These are phyloP conservation scores for Hirsutella thompsonii DNA, from an alignment of 2,329 filamentous ascomycete species.

Conservation along the genomic window DNA sequence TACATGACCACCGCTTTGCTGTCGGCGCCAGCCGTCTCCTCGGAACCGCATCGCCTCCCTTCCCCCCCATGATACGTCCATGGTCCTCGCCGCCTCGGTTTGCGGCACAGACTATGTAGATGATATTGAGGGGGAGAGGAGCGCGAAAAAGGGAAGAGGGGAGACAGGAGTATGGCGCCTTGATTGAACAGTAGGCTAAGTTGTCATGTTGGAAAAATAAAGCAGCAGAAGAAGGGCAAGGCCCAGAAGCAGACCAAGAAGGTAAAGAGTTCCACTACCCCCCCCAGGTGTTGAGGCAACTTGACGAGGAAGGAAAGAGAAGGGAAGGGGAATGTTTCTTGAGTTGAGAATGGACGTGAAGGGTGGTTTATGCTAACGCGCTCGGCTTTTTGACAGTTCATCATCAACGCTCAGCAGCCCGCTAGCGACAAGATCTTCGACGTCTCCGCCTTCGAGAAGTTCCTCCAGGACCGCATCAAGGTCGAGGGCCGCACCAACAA, in stretches of 20 bases:
- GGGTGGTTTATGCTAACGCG: neutral
- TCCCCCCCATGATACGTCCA: neutral
- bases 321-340: neutral
- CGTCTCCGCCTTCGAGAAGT: conserved; percentile 97
- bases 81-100: neutral
- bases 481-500: conserved; percentile 96
- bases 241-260: conserved; percentile 79
- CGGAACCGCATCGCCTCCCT: conserved; percentile 1
- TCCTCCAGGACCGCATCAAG: conserved; percentile 99
- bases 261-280: conserved; percentile 35
- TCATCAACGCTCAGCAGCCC: conserved; percentile 98
- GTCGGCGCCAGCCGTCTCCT: conserved; percentile 55
- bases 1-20: conserved; percentile 86
- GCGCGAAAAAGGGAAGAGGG: too few species aligned
- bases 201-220: conserved; percentile 34
- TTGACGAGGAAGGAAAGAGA: conserved; percentile 7
- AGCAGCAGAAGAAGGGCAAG: conserved; percentile 54
- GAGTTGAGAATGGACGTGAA: neutral
- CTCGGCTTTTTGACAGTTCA: conserved; percentile 49
- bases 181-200: conserved; percentile 90
- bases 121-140: too few species aligned
- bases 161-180: conserved; percentile 4
- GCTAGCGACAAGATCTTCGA: conserved; percentile 99
- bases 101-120: neutral
- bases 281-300: neutral